These are phyloP conservation scores for Taphrina populina DNA, from an alignment of 1,139 yeast genomes.

Conservation along the genomic window DNA sequence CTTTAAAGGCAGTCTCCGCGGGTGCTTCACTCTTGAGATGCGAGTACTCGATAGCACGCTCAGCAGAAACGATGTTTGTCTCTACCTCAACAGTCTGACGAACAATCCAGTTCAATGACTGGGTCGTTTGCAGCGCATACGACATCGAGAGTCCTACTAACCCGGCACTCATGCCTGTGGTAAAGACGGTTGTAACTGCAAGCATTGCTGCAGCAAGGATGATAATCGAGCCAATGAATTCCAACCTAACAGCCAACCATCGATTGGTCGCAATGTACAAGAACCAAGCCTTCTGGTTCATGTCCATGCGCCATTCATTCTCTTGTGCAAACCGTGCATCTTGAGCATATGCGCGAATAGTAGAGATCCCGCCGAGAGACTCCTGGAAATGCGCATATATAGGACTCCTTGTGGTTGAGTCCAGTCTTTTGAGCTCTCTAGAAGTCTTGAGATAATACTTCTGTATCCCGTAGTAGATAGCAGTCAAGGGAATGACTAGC, in stretches of 20 bases:
- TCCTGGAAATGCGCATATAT: slow-evolving; percentile 97
- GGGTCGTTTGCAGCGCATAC: slow-evolving; percentile 65
- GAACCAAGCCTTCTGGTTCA: slow-evolving; percentile 60
- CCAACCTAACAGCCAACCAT: slow-evolving; percentile 72
- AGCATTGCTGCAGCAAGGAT: slow-evolving; percentile 60
- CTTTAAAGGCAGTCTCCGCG: slow-evolving; percentile 42
- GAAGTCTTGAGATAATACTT: slow-evolving; percentile 86
- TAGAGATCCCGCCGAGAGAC: slow-evolving; percentile 81
- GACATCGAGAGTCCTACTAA: slow-evolving; percentile 73
- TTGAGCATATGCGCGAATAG: slow-evolving; percentile 86
- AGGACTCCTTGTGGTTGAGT: slow-evolving; percentile 89
- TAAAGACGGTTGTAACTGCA: slow-evolving; percentile 55
- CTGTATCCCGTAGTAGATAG: slow-evolving; percentile 79
- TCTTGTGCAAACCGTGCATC: slow-evolving; percentile 63
- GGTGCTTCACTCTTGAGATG: slow-evolving; percentile 62
- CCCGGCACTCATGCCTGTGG: slow-evolving; percentile 56
- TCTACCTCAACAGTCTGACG: slow-evolving; percentile 71
- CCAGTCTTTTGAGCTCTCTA: slow-evolving; percentile 90
- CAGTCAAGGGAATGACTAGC: slow-evolving; percentile 66
- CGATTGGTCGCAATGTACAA: slow-evolving; percentile 60
- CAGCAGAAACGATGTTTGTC: slow-evolving; percentile 72
- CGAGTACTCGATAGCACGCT: slow-evolving; percentile 70
- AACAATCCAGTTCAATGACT: slow-evolving; percentile 60
- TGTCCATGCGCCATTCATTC: slow-evolving; percentile 61
- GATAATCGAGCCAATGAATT: slow-evolving; percentile 64